Evolutionary conservation across 345 rosid genomes (phyloP).

Genomic region (Melaleuca quinquenervia): DNA sequence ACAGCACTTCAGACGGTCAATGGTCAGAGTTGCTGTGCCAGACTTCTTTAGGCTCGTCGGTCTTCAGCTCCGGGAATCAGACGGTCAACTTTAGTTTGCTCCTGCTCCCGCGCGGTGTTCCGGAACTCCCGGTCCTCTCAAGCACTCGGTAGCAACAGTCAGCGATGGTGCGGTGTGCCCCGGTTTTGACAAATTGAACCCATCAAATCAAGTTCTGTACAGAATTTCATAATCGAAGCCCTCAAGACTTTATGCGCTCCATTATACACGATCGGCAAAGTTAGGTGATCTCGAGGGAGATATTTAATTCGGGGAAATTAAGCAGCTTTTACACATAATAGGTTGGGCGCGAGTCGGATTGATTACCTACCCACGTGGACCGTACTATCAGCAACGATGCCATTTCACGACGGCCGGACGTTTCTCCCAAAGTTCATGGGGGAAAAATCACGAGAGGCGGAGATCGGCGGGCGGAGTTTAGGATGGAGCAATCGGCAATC

Average conservation of each 20-base stretch:
- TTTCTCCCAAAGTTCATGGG: background rate
- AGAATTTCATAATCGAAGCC: background rate
- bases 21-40: background rate
- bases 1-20: background rate
- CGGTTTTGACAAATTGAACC: background rate
- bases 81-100: background rate
- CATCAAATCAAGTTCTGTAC: background rate
- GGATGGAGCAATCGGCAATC: background rate
- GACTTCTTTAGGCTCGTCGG: background rate
- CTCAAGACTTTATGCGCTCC: background rate
- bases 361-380: background rate
- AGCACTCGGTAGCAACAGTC: background rate
- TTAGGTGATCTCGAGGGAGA: background rate
- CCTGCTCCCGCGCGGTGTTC: background rate
- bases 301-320: background rate
- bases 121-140: background rate
- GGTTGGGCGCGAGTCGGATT: background rate
- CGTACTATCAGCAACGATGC: too few relatives aligned
- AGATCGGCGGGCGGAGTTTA: background rate
- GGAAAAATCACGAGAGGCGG: background rate
- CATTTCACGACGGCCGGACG: rapidly evolving
- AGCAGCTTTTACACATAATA: background rate
- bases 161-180: background rate
- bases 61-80: background rate
- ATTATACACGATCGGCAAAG: background rate